Evolutionary conservation across 371 early-diverging fungal genomes (phyloP), one percentile per base, ranked within the genome.

Genomic region (Encephalitozoon romaleae): DNA sequence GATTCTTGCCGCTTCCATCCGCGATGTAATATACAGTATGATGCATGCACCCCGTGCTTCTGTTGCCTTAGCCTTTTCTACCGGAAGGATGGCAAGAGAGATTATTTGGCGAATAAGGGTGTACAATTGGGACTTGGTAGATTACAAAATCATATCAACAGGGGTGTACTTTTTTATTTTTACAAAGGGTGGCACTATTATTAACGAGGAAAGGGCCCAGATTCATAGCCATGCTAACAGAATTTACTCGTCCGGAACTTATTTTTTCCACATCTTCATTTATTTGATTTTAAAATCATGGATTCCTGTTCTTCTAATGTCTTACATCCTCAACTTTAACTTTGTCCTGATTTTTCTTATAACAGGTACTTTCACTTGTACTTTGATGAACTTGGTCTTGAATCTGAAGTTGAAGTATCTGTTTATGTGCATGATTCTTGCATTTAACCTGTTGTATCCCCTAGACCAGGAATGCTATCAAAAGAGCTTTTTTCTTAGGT

Each of bases 401-500:
- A 59, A 38, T n/a, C 34, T 59, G n/a, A 59, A 59, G 28, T 34
- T 59, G 38, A 59, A 59, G 34, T 59, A 38, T 28, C 26, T 59
- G 38, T 15, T 30, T 28, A 59, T 59, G 38, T 59, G 59, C 15
- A 32, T 32, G 2, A 15, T 18, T 59, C 59, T 59, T 34, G 30
- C 59, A 18, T 59, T 59, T 21, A 59, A 59, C 34, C 34, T 59
- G 6, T 34, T 59, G n/a, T 59, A 59, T 32, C 59, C 59, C 6
- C 59, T 59, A 4, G 59, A 59, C 5, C 9, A 21, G 6, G 59
- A 59, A 15, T 2, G 6, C 21, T 18, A 12, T n/a, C n/a, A 21
- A 15, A 59, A 59, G n/a, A 59, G 59, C 59, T 59, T 59, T 34
- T 59, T 59, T n/a, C 59, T 59, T 21, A 32, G 38, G n/a, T 59